Percentiles rank a stretch among this genome's conserved stretches.
Evolutionary conservation across 192 early-diverging fungal genomes (phyloP).

Genomic region (Coemansia sp.): DNA sequence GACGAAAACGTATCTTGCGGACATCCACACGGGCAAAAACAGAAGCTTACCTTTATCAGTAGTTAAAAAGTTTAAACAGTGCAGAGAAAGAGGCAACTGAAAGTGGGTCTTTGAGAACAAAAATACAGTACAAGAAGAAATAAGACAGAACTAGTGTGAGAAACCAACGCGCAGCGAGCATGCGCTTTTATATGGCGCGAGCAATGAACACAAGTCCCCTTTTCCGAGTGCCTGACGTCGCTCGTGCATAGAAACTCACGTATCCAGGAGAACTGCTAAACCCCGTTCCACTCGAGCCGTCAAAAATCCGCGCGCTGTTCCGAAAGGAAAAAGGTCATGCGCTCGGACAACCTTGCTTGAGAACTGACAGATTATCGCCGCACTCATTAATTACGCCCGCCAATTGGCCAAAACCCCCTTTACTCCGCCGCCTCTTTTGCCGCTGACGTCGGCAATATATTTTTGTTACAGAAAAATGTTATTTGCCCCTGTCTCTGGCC

Average conservation of each 20-base stretch:
- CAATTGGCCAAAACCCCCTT: background rate
- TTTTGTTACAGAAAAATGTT: background rate
- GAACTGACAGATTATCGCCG: background rate
- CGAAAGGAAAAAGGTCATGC: background rate
- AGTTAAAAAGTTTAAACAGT: background rate
- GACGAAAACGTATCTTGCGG: no score
- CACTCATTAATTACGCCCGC: background rate
- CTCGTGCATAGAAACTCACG: background rate
- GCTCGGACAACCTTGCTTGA: background rate
- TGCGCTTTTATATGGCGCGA: background rate
- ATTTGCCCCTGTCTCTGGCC: slow-evolving; percentile 19
- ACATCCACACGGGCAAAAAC: no score
- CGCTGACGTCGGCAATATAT: background rate
- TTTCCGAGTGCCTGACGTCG: slow-evolving; percentile 1
- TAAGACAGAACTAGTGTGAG: slow-evolving; percentile 1
- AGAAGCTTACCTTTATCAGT: slow-evolving; percentile 7
- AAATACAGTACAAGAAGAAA: slow-evolving; percentile 4
- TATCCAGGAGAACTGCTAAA: no score
- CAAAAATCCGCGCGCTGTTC: background rate
- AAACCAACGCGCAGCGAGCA: background rate
- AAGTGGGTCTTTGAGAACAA: background rate
- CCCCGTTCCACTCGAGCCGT: background rate
- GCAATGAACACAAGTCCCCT: background rate
- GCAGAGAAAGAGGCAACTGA: background rate
- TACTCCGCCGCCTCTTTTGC: no score